These are phyloP conservation scores for Cylindrotheca fusiformis DNA, from an alignment of 108 stramenopile species.

Conservation along the genomic window DNA sequence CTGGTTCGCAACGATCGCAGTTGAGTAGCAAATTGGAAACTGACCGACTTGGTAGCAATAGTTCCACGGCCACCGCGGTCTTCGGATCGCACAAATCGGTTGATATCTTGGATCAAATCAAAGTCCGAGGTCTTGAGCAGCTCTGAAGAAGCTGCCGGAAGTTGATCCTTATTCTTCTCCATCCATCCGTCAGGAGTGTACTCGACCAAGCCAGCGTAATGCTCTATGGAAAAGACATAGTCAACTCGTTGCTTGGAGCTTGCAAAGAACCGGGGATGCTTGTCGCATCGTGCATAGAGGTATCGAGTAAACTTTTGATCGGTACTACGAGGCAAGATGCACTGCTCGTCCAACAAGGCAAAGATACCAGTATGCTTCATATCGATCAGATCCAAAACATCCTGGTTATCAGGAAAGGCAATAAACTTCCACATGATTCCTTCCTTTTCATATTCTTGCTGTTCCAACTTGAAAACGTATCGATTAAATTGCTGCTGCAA, in stretches of 20 bases:
- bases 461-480: conserved; percentile 96
- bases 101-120: conserved; percentile 55
- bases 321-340: conserved; percentile 85
- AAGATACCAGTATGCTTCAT: conserved; percentile 89
- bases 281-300: conserved; percentile 81
- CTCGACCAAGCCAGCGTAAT: conserved; percentile 89
- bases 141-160: conserved; percentile 66
- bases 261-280: conserved; percentile 68
- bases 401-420: conserved; percentile 95
- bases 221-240: conserved; percentile 82
- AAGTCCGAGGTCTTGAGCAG: conserved; percentile 70
- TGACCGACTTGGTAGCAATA: conserved; percentile 77
- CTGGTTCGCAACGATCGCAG: conserved; percentile 75
- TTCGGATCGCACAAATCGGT: conserved; percentile 63
- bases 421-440: conserved; percentile 92
- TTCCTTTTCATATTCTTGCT: conserved; percentile 94
- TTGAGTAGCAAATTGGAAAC: conserved; percentile 82
- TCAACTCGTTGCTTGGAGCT: conserved; percentile 66
- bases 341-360: conserved; percentile 92
- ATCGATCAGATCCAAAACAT: conserved; percentile 95
- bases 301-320: conserved; percentile 90
- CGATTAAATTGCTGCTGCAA: conserved; percentile 99
- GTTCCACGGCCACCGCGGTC: conserved; percentile 69
- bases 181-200: conserved; percentile 83
- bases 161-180: conserved; percentile 91